Percentiles rank a stretch among this genome's conserved stretches.
phyloP scores from a whole-genome alignment of 371 early-diverging fungal species.

The Mortierella polycephala region DNA sequence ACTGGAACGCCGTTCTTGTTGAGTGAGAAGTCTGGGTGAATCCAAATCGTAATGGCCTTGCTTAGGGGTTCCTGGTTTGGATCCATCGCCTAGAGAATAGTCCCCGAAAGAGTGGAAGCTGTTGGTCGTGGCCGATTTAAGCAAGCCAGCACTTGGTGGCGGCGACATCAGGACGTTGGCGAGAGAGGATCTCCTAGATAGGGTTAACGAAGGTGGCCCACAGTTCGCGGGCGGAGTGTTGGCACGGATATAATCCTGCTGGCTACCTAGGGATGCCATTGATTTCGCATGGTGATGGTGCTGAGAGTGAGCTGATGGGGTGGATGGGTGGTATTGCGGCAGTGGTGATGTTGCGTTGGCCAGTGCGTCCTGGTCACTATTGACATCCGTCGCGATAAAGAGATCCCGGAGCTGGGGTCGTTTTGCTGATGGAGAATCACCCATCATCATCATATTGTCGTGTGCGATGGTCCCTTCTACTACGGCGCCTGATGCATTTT shows the following conservation, averaged over 20 bases:
- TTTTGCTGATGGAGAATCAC: not conserved
- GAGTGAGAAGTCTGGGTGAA: conserved; percentile 12
- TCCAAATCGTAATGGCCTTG: conserved; percentile 2
- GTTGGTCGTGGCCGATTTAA: conserved; percentile 28
- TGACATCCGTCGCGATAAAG: conserved; percentile 19
- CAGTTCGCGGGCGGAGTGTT: conserved; percentile 34
- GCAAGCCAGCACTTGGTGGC: conserved; percentile 20
- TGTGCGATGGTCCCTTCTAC: not conserved
- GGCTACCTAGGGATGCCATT: not conserved
- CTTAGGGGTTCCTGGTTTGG: not conserved
- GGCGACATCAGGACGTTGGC: conserved; percentile 20
- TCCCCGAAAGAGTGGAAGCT: conserved; percentile 15
- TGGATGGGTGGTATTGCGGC: not conserved
- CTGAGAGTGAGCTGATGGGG: not conserved
- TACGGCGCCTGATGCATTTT: not conserved
- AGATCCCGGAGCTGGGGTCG: conserved; percentile 28
- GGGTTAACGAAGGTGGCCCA: conserved; percentile 10
- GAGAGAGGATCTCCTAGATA: conserved; percentile 26
- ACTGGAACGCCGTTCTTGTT: conserved; percentile 10
- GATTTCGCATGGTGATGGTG: conserved; percentile 1
- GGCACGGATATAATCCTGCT: conserved; percentile 1
- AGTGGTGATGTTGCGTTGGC: not conserved
- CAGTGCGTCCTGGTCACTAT: not conserved
- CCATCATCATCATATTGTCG: not conserved
- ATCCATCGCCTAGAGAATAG: not conserved